phyloP scores from a whole-genome alignment of 163 green algal species.

The Scenedesmus sp. region DNA sequence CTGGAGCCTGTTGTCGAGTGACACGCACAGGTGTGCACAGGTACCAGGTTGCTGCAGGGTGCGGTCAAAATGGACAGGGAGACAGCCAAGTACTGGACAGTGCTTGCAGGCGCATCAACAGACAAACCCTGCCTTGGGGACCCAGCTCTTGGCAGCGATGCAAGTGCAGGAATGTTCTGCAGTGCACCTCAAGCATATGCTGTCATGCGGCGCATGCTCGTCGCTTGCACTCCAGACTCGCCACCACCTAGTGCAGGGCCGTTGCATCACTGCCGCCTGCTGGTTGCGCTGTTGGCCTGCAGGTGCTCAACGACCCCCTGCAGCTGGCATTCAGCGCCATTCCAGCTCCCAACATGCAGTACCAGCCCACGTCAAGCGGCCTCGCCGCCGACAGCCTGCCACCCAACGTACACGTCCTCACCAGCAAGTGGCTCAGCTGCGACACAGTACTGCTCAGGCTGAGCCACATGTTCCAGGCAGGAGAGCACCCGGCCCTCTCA shows the following conservation, averaged over 20 bases:
- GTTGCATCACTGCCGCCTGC: background rate
- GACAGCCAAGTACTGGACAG: too few relatives aligned
- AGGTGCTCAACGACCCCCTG: constrained; percentile 70
- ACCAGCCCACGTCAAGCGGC: background rate
- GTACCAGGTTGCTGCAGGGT: too few relatives aligned
- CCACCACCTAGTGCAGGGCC: background rate
- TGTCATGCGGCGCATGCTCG: too few relatives aligned
- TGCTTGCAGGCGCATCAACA: too few relatives aligned
- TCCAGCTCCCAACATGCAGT: background rate
- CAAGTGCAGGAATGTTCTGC: too few relatives aligned
- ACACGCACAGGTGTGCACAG: too few relatives aligned
- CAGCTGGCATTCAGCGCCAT: constrained; percentile 59
- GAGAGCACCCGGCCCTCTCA: constrained; percentile 51
- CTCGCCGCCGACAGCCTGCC: constrained; percentile 30
- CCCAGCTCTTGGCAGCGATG: too few relatives aligned
- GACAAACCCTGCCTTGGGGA: too few relatives aligned
- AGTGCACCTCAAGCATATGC: too few relatives aligned
- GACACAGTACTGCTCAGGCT: constrained; percentile 68
- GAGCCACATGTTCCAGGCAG: constrained; percentile 71
- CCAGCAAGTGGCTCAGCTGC: constrained; percentile 59
- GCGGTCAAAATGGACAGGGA: too few relatives aligned
- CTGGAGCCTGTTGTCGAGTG: too few relatives aligned
- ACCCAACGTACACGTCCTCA: constrained; percentile 77
- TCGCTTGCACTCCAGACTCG: background rate
- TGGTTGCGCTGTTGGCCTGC: constrained; percentile 47